Conservation (phyloP, 352 stramenopile genomes). For the Phytophthora brassicae region DNA sequence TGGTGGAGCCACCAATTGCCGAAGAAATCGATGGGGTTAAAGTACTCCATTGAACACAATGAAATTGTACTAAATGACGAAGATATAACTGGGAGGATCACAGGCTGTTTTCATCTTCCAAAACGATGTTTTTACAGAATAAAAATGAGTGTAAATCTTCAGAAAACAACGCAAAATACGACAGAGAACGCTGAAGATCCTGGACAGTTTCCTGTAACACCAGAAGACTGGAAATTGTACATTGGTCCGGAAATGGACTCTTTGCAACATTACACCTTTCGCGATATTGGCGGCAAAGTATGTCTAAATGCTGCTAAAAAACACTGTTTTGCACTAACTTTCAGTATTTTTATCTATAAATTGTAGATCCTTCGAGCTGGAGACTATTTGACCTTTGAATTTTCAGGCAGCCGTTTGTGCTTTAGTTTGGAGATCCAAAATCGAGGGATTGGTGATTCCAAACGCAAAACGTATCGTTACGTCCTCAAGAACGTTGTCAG, state of each 20-base stretch:
- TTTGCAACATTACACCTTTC: constrained; percentile 47
- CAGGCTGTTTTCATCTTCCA: constrained; percentile 47
- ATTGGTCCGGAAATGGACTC: constrained; percentile 63
- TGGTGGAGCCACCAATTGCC: constrained; percentile 60
- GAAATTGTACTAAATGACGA: constrained; percentile 23
- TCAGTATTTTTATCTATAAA: background rate
- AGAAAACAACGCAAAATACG: constrained; percentile 2
- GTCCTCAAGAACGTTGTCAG: constrained; percentile 9
- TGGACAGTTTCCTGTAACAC: background rate
- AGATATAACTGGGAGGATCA: constrained; percentile 27
- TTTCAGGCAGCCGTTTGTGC: constrained; percentile 54
- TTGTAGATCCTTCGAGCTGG: constrained; percentile 35
- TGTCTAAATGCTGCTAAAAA: background rate
- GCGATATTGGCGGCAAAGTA: constrained; percentile 47
- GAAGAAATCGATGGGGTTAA: constrained; percentile 42
- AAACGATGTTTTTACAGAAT: constrained; percentile 58
- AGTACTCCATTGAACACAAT: constrained; percentile 18
- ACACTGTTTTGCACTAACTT: background rate
- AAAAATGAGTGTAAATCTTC: constrained; percentile 25
- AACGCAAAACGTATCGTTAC: constrained; percentile 19
- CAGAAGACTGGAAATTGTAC: constrained; percentile 42
- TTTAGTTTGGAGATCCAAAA: constrained; percentile 60
- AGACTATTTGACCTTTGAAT: constrained; percentile 44
- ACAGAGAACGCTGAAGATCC: background rate
- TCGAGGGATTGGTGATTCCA: constrained; percentile 2